Conservation (phyloP, 352 stramenopile genomes). For the Globisporangium ultimum region DNA sequence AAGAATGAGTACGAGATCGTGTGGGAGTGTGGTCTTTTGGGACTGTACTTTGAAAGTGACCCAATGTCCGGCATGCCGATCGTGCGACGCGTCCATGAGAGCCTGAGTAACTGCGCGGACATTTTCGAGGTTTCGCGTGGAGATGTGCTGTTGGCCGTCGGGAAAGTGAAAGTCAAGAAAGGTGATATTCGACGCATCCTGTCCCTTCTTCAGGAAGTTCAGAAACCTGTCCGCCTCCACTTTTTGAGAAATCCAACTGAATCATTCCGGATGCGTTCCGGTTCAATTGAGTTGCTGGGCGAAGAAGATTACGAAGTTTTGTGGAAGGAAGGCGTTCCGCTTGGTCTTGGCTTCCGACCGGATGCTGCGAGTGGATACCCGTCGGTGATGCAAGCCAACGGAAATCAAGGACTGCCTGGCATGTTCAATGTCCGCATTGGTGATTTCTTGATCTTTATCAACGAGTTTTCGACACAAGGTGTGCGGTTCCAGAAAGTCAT, state of each 20-base stretch:
- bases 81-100: slow-evolving; percentile 83
- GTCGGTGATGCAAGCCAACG: slow-evolving; percentile 74
- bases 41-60: slow-evolving; percentile 85
- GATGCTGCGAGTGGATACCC: slow-evolving; percentile 73
- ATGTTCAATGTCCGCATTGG: slow-evolving; percentile 87
- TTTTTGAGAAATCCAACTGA: slow-evolving; percentile 75
- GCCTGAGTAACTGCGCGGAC: slow-evolving; percentile 81
- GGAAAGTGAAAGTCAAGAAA: slow-evolving; percentile 74
- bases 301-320: slow-evolving; percentile 87
- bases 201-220: slow-evolving; percentile 72
- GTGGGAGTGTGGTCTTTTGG: slow-evolving; percentile 82
- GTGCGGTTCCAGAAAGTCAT: slow-evolving; percentile 87
- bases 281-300: slow-evolving; percentile 67
- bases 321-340: slow-evolving; percentile 81
- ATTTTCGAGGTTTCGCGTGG: slow-evolving; percentile 83
- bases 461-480: slow-evolving; percentile 79
- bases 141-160: slow-evolving; percentile 75
- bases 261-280: slow-evolving; percentile 62
- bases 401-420: slow-evolving; percentile 68
- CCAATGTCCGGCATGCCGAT: slow-evolving; percentile 79
- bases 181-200: slow-evolving; percentile 78
- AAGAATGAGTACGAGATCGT: slow-evolving; percentile 85
- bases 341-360: slow-evolving; percentile 78
- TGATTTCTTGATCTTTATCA: slow-evolving; percentile 83
- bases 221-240: slow-evolving; percentile 74